phyloP scores from a whole-genome alignment of 164 flowering plant genomes.

The Aristolochia fimbriata region DNA sequence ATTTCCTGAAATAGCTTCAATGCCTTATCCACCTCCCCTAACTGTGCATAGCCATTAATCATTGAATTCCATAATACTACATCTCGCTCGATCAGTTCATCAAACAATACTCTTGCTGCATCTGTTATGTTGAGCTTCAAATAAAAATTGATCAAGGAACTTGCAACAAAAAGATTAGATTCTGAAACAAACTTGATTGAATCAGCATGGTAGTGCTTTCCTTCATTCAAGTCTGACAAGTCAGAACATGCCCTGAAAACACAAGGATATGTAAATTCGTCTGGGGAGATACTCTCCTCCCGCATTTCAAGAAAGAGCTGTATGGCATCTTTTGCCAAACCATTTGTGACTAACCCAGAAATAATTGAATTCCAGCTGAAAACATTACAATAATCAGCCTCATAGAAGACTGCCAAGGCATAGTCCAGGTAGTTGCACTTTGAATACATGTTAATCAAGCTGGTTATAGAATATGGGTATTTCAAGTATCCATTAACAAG shows the following conservation, averaged over 20 bases:
- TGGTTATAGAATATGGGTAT: constrained; percentile 45
- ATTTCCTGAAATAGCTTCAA: constrained; percentile 31
- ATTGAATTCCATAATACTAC: constrained; percentile 63
- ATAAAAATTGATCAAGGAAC: constrained; percentile 25
- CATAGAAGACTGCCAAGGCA: constrained; percentile 35
- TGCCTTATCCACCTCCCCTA: constrained; percentile 34
- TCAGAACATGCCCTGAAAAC: constrained; percentile 42
- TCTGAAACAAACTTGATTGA: constrained; percentile 16
- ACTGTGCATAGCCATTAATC: constrained; percentile 55
- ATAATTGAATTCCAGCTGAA: constrained; percentile 56
- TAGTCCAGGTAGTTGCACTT: constrained; percentile 36
- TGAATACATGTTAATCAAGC: constrained; percentile 75
- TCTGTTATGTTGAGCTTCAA: constrained; percentile 13
- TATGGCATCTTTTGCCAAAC: constrained; percentile 22
- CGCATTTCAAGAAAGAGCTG: constrained; percentile 34
- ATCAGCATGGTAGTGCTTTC: constrained; percentile 39
- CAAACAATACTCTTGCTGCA: constrained; percentile 19
- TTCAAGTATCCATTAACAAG: constrained; percentile 25
- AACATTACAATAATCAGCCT: constrained; percentile 24
- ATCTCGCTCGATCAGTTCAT: constrained; percentile 31
- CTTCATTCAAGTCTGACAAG: constrained; percentile 17
- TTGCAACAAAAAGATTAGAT: constrained; percentile 13
- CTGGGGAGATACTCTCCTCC: constrained; percentile 26
- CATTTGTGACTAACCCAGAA: constrained; percentile 41
- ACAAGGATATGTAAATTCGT: constrained; percentile 60